Conservation (phyloP, 2,329 filamentous ascomycete species). For the Alternaria triticina region DNA sequence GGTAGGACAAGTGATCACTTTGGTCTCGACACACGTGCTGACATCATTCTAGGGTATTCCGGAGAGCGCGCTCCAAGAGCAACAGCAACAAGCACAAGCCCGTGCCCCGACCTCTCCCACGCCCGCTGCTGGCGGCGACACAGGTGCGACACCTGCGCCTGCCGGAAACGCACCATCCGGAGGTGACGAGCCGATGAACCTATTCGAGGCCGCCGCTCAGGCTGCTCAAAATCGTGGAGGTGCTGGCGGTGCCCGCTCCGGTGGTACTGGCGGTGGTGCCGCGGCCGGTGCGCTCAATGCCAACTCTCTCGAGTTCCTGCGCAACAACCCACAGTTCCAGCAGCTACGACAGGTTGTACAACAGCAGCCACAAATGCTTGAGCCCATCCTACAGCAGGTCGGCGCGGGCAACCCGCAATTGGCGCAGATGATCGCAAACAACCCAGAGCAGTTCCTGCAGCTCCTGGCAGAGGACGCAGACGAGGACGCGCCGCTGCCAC, state of each 20-base stretch:
- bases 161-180: conserved; percentile 57
- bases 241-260: conserved; percentile 52
- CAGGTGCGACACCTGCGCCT: conserved; percentile 19
- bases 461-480: conserved; percentile 87
- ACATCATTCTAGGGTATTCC: conserved; percentile 76
- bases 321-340: conserved; percentile 96
- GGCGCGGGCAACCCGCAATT: conserved; percentile 94
- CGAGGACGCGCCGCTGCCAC: conserved; percentile 82
- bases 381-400: conserved; percentile 96
- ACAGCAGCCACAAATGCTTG: conserved; percentile 97
- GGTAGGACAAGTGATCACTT: conserved; percentile 59
- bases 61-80: conserved; percentile 77
- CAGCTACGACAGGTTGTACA: conserved; percentile 96
- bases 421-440: conserved; percentile 86
- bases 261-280: conserved; percentile 58
- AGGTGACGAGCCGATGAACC: conserved; percentile 75
- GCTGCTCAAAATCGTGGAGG: conserved; percentile 61
- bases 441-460: conserved; percentile 92
- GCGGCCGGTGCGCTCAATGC: conserved; percentile 61
- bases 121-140: conserved; percentile 45
- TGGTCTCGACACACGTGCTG: conserved; percentile 21
- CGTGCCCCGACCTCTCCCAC: conserved; percentile 50
- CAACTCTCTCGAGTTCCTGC: conserved; percentile 88
- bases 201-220: conserved; percentile 92
- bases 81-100: conserved; percentile 51